Conservation (phyloP, 2,329 filamentous ascomycete genomes). For the Pezicula neosporulosa region DNA sequence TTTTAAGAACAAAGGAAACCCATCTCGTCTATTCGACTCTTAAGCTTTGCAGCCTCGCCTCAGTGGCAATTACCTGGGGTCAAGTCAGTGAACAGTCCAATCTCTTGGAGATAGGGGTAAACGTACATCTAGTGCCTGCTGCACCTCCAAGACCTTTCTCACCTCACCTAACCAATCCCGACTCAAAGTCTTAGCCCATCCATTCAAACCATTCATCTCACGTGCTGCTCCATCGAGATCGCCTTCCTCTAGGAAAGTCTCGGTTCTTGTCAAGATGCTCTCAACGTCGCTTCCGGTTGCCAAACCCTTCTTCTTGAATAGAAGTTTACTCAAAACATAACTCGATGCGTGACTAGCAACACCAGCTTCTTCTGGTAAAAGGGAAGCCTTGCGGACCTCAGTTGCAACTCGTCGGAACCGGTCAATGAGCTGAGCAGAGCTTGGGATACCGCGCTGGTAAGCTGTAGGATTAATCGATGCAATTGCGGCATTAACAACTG, state of each 20-base stretch:
- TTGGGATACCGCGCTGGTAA: slow-evolving; percentile 89
- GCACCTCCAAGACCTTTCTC: slow-evolving; percentile 88
- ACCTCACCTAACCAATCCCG: slow-evolving; percentile 92
- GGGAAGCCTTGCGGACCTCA: slow-evolving; percentile 90
- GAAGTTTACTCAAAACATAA: slow-evolving; percentile 83
- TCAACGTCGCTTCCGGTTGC: slow-evolving; percentile 87
- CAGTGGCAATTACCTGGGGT: slow-evolving; percentile 76
- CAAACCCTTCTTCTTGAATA: slow-evolving; percentile 92
- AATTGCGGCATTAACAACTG: slow-evolving; percentile 88
- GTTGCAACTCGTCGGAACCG: slow-evolving; percentile 89
- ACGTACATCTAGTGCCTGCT: slow-evolving; percentile 92
- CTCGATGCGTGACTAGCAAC: slow-evolving; percentile 92
- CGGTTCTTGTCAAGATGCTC: slow-evolving; percentile 84
- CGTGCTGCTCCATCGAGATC: slow-evolving; percentile 86
- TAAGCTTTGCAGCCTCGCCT: slow-evolving; percentile 85
- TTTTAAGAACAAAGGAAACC: slow-evolving; percentile 21
- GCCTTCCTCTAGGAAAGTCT: slow-evolving; percentile 88
- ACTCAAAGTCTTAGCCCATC: slow-evolving; percentile 94
- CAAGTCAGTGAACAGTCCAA: slow-evolving; percentile 10
- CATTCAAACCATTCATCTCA: slow-evolving; percentile 89
- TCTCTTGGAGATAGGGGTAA: slow-evolving; percentile 5
- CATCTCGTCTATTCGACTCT: slow-evolving; percentile 62
- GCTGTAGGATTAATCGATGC: slow-evolving; percentile 92
- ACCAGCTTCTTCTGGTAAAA: slow-evolving; percentile 90
- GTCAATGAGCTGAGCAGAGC: slow-evolving; percentile 82